Evolutionary conservation across 441 rosid species (phyloP).

Genomic region (Hura crepitans): DNA sequence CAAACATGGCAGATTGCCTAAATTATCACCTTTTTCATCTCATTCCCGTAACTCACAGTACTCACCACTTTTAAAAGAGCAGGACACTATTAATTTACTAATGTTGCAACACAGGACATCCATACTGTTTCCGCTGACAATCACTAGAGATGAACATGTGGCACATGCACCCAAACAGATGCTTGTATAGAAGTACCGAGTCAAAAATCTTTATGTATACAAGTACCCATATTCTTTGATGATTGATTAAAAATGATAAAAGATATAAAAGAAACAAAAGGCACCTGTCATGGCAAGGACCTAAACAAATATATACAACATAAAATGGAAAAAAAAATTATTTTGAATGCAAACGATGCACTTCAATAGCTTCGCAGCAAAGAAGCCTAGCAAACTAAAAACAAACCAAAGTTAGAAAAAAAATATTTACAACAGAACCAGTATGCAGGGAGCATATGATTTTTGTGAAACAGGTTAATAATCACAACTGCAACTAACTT

Average conservation of each 20-base stretch:
- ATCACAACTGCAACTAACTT: neutral
- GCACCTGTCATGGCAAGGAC: neutral
- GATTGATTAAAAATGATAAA: neutral
- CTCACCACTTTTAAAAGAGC: neutral
- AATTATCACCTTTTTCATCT: neutral
- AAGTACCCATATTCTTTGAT: neutral
- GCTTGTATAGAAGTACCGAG: too few relatives aligned
- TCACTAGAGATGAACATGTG: neutral
- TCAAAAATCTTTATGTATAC: neutral
- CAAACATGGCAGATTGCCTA: neutral
- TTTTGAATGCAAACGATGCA: neutral
- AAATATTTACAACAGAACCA: too few relatives aligned
- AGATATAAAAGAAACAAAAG: too few relatives aligned
- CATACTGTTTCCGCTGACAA: neutral
- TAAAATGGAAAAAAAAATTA: neutral
- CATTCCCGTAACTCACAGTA: neutral
- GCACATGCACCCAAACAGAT: neutral
- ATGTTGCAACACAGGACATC: neutral
- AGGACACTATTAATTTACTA: neutral
- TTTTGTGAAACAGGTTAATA: neutral
- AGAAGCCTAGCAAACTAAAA: neutral
- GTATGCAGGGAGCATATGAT: neutral
- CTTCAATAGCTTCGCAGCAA: neutral
- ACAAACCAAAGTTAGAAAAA: neutral
- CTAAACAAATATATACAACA: too few relatives aligned